Base-by-base conservation (phyloP, 1,284 basidiomycete species). In the Naganishia liquefaciens region DNA sequence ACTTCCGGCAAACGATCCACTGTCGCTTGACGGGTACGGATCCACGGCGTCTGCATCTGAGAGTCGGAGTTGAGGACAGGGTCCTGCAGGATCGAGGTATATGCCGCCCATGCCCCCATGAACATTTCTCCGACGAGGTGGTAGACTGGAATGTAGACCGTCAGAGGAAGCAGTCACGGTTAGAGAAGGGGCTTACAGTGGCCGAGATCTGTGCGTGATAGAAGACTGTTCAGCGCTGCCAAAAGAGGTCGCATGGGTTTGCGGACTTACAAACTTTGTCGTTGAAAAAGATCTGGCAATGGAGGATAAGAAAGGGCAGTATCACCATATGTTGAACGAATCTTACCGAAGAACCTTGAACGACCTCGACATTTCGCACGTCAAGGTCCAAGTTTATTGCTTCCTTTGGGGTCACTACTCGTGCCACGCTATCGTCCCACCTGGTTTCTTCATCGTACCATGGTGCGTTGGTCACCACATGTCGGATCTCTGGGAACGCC, bases 401-500 rank as follows among this genome's bases (percentile, higher is more conserved):
- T 50, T 53, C 43, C 25, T n/a, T 11, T 15, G 27, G 43, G n/a
- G 52, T 39, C 7, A 55, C 23, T 10, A 63, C 39, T 28, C 27
- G 44, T 23, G 52, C 52, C 10, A 62, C n/a, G 30, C 50, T 52
- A 5, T 60, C 46, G 30, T 62, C 30, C 40, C 42, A 52, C 25
- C 13, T 10, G 28, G 39, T 43, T n/a, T 21, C 11, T 15, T 57
- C 54, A 17, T 40, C 21, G 13, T 54, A 30, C 23, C 40, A 27
- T n/a, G 42, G 28, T 17, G 21, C 57, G 33, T 52, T 54, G 21
- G 33, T 62, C 21, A 62, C 64, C 33, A 68, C 23, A 77, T 81
- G 2, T 82, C 84, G 78, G 81, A 84, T 68, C 80, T 84, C 54
- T 81, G 83, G 77, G 79, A 86, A 71, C 80, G 84, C 7, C 64